phyloP scores from a whole-genome alignment of 176 grass and related monocot genomes.

The Rhynchospora pubera region DNA sequence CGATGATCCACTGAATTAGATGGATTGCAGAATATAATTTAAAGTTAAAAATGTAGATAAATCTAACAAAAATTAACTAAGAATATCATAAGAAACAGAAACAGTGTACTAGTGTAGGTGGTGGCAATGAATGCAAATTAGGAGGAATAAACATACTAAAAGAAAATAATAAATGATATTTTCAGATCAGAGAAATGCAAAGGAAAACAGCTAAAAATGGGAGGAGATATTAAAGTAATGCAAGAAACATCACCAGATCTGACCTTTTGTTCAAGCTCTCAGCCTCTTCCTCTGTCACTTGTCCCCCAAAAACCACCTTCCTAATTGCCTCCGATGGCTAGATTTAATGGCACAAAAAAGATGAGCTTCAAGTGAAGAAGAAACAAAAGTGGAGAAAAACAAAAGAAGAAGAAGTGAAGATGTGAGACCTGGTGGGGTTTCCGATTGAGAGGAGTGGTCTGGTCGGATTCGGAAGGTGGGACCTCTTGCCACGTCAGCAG shows the following conservation, averaged over 20 bases:
- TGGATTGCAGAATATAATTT: neutral
- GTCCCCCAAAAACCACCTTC: conserved; percentile 90
- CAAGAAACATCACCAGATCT: conserved; percentile 17
- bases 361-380: neutral
- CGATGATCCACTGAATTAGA: neutral
- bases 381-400: neutral
- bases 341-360: neutral
- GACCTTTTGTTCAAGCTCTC: conserved; percentile 92
- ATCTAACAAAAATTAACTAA: neutral
- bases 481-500: conserved; percentile 86
- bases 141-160: neutral
- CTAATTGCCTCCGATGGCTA: conserved; percentile 85
- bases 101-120: neutral
- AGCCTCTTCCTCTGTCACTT: conserved; percentile 85
- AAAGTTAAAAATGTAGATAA: neutral
- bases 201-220: neutral
- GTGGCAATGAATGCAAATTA: neutral
- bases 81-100: neutral
- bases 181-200: neutral
- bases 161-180: neutral
- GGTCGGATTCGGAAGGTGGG: conserved; percentile 24
- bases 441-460: conserved; percentile 40
- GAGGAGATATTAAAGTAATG: conserved; percentile 11
- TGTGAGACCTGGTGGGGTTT: conserved; percentile 47
- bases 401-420: neutral